A percentile compares a stretch with the other conserved stretches of the same genome.
Conservation (phyloP, 352 stramenopile species). For the Pythium myriotylum region DNA sequence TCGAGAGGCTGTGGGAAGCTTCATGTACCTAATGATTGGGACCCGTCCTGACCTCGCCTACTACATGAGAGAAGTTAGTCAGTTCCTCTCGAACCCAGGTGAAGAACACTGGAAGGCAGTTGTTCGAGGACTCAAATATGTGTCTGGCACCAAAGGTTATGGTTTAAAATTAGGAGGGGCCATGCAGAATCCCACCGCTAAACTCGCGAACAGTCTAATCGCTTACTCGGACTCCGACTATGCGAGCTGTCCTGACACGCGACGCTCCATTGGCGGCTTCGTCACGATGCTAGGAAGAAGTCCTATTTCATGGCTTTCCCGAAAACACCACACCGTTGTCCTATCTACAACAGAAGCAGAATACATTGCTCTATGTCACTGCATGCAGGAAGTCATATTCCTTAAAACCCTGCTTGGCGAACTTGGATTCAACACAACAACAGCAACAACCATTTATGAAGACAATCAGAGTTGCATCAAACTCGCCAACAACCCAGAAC, state of each 20-base stretch:
- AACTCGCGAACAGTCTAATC: no score
- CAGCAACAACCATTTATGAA: constrained; percentile 24
- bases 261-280: no score
- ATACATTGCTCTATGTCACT: no score
- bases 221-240: no score
- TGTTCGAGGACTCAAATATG: constrained; percentile 13
- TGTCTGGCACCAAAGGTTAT: constrained; percentile 8
- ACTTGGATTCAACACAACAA: constrained; percentile 2
- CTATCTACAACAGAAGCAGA: no score
- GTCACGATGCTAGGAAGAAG: no score
- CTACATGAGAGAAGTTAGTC: constrained; percentile 20
- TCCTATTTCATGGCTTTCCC: no score
- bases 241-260: no score
- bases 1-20: constrained; percentile 13
- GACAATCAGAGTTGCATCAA: constrained; percentile 46
- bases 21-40: constrained; percentile 27
- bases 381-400: constrained; percentile 23
- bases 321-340: no score
- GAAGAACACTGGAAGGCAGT: constrained; percentile 20
- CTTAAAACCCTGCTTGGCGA: constrained; percentile 9
- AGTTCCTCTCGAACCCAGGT: constrained; percentile 19
- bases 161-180: constrained; percentile 16
- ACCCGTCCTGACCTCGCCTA: constrained; percentile 6
- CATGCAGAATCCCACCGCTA: not conserved
- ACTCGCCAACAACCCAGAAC: constrained; percentile 30